These are phyloP conservation scores for Kodamaea plutei DNA, from an alignment of 1,139 yeast species.

Conservation along the genomic window DNA sequence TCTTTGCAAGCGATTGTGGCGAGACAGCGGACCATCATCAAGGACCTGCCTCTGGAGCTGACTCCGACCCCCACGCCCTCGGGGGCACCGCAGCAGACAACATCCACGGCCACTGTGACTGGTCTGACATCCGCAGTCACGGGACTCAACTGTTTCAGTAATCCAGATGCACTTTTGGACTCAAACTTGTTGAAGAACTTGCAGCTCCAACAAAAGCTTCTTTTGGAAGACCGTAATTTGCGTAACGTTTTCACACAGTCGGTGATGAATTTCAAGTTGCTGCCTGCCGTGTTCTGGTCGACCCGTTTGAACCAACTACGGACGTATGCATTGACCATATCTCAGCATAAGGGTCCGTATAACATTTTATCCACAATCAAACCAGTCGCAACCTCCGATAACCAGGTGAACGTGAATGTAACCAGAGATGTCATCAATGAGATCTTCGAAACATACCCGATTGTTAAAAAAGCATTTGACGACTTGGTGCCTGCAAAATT, in stretches of 20 bases:
- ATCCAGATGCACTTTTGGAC: slow-evolving; percentile 32
- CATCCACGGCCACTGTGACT: slow-evolving; percentile 8
- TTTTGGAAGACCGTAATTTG: slow-evolving; percentile 66
- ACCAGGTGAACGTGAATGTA: slow-evolving; percentile 86
- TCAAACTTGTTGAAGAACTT: slow-evolving; percentile 57
- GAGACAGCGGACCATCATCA: slow-evolving; percentile 52
- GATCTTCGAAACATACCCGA: slow-evolving; percentile 89
- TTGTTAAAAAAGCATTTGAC: slow-evolving; percentile 82
- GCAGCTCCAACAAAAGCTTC: slow-evolving; percentile 71
- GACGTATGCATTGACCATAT: slow-evolving; percentile 77
- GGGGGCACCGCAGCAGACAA: slow-evolving; percentile 3
- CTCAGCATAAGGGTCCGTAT: slow-evolving; percentile 89
- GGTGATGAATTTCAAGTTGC: slow-evolving; percentile 73
- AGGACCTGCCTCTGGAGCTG: slow-evolving; percentile 17
- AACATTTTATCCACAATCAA: slow-evolving; percentile 90
- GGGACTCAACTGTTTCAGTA: slow-evolving; percentile 13
- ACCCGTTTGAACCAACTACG: slow-evolving; percentile 75
- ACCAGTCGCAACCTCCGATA: slow-evolving; percentile 87
- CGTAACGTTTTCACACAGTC: slow-evolving; percentile 81
- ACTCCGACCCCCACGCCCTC: slow-evolving; percentile 7
- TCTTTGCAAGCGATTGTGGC: slow-evolving; percentile 70
- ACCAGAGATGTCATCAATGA: slow-evolving; percentile 88
- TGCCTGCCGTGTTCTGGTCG: slow-evolving; percentile 85
- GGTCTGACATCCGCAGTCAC: slow-evolving; percentile 10
- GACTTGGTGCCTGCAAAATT: slow-evolving; percentile 82